Conservation (phyloP, 768 basidiomycete genomes). For the Suillus luteus region DNA sequence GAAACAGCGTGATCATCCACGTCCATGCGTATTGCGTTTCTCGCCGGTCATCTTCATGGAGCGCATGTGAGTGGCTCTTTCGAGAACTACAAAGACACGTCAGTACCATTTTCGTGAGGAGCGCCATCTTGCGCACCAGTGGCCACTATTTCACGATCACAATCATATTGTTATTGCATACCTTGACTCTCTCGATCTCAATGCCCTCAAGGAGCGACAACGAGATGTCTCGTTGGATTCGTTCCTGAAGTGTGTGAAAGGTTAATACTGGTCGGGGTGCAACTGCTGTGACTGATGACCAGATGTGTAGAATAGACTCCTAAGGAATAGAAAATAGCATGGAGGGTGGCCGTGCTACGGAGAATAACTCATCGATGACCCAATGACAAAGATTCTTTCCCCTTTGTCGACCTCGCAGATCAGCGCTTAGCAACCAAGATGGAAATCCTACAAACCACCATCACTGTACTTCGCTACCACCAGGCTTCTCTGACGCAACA, state of each 20-base stretch:
- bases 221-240: background rate
- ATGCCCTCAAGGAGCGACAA: background rate
- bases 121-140: no score
- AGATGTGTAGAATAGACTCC: background rate
- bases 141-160: background rate
- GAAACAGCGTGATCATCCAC: background rate
- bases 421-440: background rate
- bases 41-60: background rate
- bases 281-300: background rate
- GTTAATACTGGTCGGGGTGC: background rate
- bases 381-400: background rate
- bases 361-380: background rate
- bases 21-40: background rate
- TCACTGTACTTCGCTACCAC: constrained; percentile 69
- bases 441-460: background rate
- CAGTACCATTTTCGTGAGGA: background rate
- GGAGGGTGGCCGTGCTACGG: background rate
- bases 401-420: background rate
- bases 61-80: background rate
- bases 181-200: background rate
- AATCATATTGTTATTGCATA: background rate
- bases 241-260: background rate
- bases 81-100: no score
- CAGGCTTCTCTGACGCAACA: constrained; percentile 85
- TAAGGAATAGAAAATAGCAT: background rate